Evolutionary conservation across 2,329 filamentous ascomycete genomes (phyloP).

Genomic region (Fusarium musae): DNA sequence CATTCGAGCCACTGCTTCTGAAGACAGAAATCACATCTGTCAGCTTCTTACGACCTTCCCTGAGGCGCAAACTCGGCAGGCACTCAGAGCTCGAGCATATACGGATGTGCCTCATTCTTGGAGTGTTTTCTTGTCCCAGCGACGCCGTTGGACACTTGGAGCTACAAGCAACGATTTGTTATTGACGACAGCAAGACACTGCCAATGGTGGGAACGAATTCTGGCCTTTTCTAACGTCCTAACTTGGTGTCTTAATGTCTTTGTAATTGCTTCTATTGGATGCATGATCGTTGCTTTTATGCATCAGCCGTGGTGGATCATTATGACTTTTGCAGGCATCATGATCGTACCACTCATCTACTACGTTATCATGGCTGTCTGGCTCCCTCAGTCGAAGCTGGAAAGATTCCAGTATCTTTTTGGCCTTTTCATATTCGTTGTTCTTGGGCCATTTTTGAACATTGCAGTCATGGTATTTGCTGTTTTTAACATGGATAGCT

Average conservation of each 20-base stretch:
- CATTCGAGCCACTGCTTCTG: conserved; percentile 41
- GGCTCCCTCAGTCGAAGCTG: conserved; percentile 39
- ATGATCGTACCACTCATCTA: conserved; percentile 42
- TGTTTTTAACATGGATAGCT: conserved; percentile 43
- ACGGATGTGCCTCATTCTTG: conserved; percentile 53
- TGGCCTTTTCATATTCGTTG: conserved; percentile 37
- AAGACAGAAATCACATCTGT: conserved; percentile 42
- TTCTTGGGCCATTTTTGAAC: conserved; percentile 41
- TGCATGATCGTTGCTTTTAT: conserved; percentile 46
- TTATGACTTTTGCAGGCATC: conserved; percentile 41
- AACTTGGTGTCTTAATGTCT: conserved; percentile 41
- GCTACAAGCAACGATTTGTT: conserved; percentile 43
- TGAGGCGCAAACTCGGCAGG: conserved; percentile 52
- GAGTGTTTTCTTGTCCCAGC: conserved; percentile 52
- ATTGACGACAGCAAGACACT: conserved; percentile 28
- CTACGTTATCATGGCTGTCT: conserved; percentile 40
- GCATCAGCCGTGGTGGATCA: conserved; percentile 41
- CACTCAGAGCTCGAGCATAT: conserved; percentile 53
- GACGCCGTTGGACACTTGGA: conserved; percentile 43
- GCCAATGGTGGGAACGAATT: conserved; percentile 43
- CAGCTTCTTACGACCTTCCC: conserved; percentile 46
- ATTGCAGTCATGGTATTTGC: conserved; percentile 43
- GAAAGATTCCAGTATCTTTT: conserved; percentile 37
- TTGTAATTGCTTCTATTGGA: conserved; percentile 42
- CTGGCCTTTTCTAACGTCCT: conserved; percentile 40